phyloP scores from a whole-genome alignment of 73 alveolate species.

The Paramecium sexaurelia region DNA sequence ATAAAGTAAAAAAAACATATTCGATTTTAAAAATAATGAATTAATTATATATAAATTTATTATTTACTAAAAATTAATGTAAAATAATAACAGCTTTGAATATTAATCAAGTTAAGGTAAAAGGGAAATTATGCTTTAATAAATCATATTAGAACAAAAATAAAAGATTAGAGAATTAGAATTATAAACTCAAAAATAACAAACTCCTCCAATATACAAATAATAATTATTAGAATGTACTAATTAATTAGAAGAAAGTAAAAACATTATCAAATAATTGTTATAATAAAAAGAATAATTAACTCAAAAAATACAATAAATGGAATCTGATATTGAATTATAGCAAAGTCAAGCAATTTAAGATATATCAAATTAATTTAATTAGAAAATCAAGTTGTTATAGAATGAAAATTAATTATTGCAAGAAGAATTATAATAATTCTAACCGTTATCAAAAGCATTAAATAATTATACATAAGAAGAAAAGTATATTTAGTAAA shows the following conservation, averaged over 20 bases:
- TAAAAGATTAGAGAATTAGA: constrained; percentile 41
- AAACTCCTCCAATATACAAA: background rate
- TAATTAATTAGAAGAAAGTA: background rate
- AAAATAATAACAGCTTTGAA: constrained; percentile 52
- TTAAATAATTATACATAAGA: constrained; percentile 27
- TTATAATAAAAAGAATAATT: background rate
- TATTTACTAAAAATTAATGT: background rate
- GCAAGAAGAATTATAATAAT: background rate
- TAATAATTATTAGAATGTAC: constrained; percentile 42
- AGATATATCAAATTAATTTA: background rate
- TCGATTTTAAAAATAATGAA: background rate
- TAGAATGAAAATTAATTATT: background rate
- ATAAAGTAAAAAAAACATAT: background rate
- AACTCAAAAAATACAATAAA: background rate
- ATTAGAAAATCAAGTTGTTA: background rate
- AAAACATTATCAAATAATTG: background rate
- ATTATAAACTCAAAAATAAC: background rate
- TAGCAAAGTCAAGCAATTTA: background rate
- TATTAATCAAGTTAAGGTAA: background rate
- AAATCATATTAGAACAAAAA: constrained; percentile 27
- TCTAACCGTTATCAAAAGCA: constrained; percentile 25
- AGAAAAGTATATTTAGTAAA: constrained; percentile 16
- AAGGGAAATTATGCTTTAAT: constrained; percentile 26
- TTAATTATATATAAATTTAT: background rate
- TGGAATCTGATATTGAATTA: background rate